Base-by-base conservation (phyloP, 1,284 basidiomycete species). In the Naganishia sp. region DNA sequence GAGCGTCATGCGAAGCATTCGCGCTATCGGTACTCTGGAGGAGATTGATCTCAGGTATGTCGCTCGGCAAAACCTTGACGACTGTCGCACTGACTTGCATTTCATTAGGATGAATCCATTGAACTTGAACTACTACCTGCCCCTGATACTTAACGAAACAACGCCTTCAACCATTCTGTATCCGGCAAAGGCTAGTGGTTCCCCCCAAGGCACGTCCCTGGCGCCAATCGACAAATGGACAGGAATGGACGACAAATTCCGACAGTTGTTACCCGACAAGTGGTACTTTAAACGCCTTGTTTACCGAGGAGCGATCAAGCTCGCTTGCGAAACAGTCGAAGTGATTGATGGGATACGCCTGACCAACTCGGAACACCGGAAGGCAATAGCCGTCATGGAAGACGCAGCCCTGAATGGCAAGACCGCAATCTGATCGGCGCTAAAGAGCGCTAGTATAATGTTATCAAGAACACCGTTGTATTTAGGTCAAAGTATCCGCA, bases 61-160 rank as follows among this genome's bases (percentile, higher is more conserved):
- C 25, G 9, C 49, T 11, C 36, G 21, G 18, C 46, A 43, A 16
- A 48, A 23, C 50, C 15, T 59, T 52, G 18, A 21, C 52, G 49
- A 59, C 55, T 63, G 61, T 13, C 13, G 54, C 48, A n/a, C 50
- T 45, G 50, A 56, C 11, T 33, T 55, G 48, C n/a, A 13, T 21
- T 15, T 42, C 9, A 31, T 72, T 77, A 89, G 89, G 82, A 94
- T 94, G 91, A 96, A 97, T 76, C 93, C 94, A 59, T 90, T 89
- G 70, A 95, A 92, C 31, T 85, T 94, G n/a, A 89, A 90, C 6
- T 94, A 92, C 87, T 96, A 96, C 79, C 83, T 95, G 28, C 92
- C 94, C 23, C 81, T 95, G 70, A 82, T 94, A 60, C 85, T 90
- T 18, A 70, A 66, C 10, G 64, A 53, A 2, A 39, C 66, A 6